A percentile compares a stretch with the other conserved stretches of the same genome.
phyloP scores from a whole-genome alignment of 2,329 filamentous ascomycete genomes.

The Curvularia sp. region DNA sequence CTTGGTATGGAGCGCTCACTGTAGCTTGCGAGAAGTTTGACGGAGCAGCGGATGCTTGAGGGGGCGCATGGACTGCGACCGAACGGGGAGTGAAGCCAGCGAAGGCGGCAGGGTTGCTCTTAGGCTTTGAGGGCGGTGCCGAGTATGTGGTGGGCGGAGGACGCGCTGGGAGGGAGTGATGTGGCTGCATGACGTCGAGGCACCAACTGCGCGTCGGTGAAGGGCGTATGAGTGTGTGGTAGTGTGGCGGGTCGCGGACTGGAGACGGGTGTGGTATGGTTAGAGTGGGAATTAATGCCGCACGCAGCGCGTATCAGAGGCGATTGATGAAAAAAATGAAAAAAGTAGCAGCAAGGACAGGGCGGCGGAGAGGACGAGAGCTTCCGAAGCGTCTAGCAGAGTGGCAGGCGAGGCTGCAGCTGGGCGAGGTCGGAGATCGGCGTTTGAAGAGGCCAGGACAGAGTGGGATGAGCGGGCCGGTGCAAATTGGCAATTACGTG shows the following conservation, averaged over 20 bases:
- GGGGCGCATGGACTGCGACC: conserved; percentile 52
- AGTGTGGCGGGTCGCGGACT: not conserved
- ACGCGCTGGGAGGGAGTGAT: conserved; percentile 76
- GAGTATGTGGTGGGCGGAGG: conserved; percentile 68
- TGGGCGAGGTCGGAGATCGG: conserved; percentile 19
- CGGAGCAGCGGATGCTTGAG: conserved; percentile 49
- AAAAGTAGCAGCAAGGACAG: conserved; percentile 17
- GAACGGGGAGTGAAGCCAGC: conserved; percentile 67
- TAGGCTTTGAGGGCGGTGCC: conserved; percentile 67
- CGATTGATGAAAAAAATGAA: conserved; percentile 15
- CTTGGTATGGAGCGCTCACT: conserved; percentile 53
- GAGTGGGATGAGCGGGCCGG: conserved; percentile 37
- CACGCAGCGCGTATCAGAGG: conserved; percentile 16
- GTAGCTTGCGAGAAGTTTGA: conserved; percentile 49
- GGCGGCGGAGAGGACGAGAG: conserved; percentile 20
- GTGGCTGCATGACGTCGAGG: conserved; percentile 47
- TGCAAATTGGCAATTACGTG: conserved; percentile 26
- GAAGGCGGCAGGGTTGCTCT: conserved; percentile 51
- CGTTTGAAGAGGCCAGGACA: conserved; percentile 24
- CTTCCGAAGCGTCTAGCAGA: conserved; percentile 12
- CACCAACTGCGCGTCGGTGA: too few relatives aligned
- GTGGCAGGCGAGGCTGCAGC: conserved; percentile 5
- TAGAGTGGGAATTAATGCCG: conserved; percentile 25
- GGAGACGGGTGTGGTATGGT: conserved; percentile 2
- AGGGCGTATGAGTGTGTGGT: too few relatives aligned